Percentiles rank a stretch among this genome's conserved stretches.
Evolutionary conservation across 345 rosid species (phyloP).

Genomic region (Theobroma cacao): DNA sequence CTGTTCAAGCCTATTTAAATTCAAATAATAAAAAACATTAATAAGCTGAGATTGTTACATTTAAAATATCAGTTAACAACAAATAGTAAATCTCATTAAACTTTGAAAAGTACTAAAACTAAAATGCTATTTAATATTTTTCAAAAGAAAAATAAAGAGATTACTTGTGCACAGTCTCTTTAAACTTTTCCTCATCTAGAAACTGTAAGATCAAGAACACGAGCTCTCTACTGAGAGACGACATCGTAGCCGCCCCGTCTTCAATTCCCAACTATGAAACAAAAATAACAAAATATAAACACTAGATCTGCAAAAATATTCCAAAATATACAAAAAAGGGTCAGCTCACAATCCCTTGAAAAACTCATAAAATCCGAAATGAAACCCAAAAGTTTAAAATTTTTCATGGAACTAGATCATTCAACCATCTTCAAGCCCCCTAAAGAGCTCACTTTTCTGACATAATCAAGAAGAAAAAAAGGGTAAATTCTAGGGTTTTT

Average conservation of each 20-base stretch:
- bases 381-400: neutral
- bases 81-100: neutral
- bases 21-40: conserved; percentile 17
- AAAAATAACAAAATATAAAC: conserved; percentile 24
- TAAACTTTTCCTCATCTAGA: conserved; percentile 98
- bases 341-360: conserved; percentile 25
- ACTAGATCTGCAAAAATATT: conserved; percentile 59
- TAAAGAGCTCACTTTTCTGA: conserved; percentile 14
- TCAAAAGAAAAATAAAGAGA: conserved; percentile 16
- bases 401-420: conserved; percentile 40
- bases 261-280: conserved; percentile 25
- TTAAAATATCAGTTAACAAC: neutral
- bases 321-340: conserved; percentile 13
- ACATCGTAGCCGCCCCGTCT: conserved; percentile 56
- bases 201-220: conserved; percentile 98
- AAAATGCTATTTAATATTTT: neutral
- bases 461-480: conserved; percentile 10
- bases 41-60: conserved; percentile 18
- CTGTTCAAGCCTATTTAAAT: conserved; percentile 80
- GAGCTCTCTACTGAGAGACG: conserved; percentile 98
- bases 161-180: conserved; percentile 97
- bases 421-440: conserved; percentile 22
- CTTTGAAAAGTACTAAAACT: neutral
- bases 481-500: conserved; percentile 29
- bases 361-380: neutral